Base-by-base conservation (phyloP, 495 filamentous ascomycete genomes). In the Penicillium angulare region DNA sequence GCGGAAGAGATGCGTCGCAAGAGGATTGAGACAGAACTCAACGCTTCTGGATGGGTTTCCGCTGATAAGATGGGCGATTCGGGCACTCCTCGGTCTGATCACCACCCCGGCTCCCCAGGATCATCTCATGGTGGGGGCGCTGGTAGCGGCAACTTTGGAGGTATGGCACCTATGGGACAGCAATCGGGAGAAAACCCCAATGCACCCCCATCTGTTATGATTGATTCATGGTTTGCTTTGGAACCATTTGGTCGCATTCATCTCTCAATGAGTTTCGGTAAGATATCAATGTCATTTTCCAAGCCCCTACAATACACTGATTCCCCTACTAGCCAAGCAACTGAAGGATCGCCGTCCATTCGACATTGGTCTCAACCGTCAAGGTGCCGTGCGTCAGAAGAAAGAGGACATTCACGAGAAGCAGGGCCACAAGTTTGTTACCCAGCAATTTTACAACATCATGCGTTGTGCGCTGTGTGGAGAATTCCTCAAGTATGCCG, bases 391-490 rank as follows among this genome's bases (percentile, higher is more conserved):
- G 59, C 88, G 93, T 33, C 91, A 97, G 68, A 87, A 87, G 60
- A 97, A 97, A 73, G 93, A 99, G 69, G 90, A 96, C 57, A 84
- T 97, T 10, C 88, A 95, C 73, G 93, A 97, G 71, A 92, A 96
- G 79, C 96, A 95, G 64, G 93, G 93, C 24, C 93, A 99, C 85
- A 97, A 97, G 73, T 99, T 99, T 59, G 84, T 97, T 40, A 84
- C 87, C 57, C 91, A 95, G 70, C 92, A 96, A 67, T 99, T 97
- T 74, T 99, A 97, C 85, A 97, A 97, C 76, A 96, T 99, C 67
- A 99, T 99, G 93, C 93, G 95, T 57, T 99, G 93, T 74, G 95
- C 93, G 26, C 83, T 97, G 17, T 99, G 93, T 69, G 95, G 92
- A 47, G 95, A 97, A 49, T 96, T 97, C 61, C 85, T 99, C 72